These are phyloP conservation scores for Decorospora gaudefroyi DNA, from an alignment of 2,329 filamentous ascomycete genomes.

Conservation along the genomic window DNA sequence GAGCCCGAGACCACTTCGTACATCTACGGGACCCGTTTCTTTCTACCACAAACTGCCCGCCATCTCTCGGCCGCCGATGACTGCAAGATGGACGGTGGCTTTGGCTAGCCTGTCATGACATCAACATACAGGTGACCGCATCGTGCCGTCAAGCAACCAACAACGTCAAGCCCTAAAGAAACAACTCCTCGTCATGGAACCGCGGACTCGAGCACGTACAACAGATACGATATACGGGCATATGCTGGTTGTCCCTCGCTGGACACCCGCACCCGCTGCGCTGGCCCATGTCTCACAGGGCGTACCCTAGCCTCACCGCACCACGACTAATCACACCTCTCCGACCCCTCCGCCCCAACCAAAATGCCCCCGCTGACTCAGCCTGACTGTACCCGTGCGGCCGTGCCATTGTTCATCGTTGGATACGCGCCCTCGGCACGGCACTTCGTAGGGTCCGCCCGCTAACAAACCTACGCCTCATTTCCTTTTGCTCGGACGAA, in stretches of 20 bases:
- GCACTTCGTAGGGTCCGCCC: slow-evolving; percentile 27
- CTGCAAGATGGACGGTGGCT: too few species aligned
- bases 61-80: too few species aligned
- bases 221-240: slow-evolving; percentile 8
- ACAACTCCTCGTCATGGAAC: too few species aligned
- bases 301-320: slow-evolving; percentile 12
- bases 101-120: slow-evolving; percentile 24
- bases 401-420: slow-evolving; percentile 8
- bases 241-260: slow-evolving; percentile 5
- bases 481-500: too few species aligned
- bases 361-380: slow-evolving; percentile 10
- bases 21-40: slow-evolving; percentile 3
- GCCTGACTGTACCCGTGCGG: slow-evolving; percentile 15
- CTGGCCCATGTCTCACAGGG: slow-evolving; percentile 1
- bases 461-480: slow-evolving; percentile 9
- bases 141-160: slow-evolving; percentile 4
- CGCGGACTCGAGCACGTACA: neutral
- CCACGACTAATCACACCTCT: slow-evolving; percentile 16
- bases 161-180: too few species aligned
- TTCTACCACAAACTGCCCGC: slow-evolving; percentile 10
- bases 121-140: slow-evolving; percentile 25
- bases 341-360: neutral
- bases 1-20: too few species aligned
- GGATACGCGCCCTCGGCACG: slow-evolving; percentile 33
- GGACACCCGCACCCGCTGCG: too few species aligned